Evolutionary conservation across 371 early-diverging fungal genomes (phyloP).

Genomic region (Mortierella sp.): DNA sequence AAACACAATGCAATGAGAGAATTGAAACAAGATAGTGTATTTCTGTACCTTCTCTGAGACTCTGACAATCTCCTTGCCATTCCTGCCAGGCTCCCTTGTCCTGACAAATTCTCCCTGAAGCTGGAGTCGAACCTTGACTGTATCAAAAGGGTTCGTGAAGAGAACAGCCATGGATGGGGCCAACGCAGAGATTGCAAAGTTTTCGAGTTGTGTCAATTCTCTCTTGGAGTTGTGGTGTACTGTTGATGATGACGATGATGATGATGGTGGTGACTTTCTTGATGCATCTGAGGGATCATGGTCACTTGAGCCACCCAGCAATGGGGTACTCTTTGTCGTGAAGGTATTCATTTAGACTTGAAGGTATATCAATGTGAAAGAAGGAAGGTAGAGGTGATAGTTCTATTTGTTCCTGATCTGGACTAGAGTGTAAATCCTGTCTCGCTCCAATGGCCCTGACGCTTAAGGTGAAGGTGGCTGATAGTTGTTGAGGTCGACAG

Average conservation of each 20-base stretch:
- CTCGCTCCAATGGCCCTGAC: no score
- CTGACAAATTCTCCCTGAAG: constrained; percentile 69
- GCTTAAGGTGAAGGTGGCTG: neutral
- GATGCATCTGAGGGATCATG: constrained; percentile 13
- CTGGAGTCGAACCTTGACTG: constrained; percentile 76
- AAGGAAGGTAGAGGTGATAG: neutral
- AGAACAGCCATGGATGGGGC: constrained; percentile 73
- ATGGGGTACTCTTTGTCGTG: constrained; percentile 55
- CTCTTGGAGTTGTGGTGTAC: constrained; percentile 19
- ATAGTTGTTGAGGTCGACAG: neutral
- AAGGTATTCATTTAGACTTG: constrained; percentile 45
- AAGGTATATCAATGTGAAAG: neutral
- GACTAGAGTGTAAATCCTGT: constrained; percentile 1
- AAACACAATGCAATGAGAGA: neutral
- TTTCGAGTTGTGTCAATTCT: constrained; percentile 58
- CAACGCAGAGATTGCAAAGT: constrained; percentile 65
- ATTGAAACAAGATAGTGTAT: neutral
- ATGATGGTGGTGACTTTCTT: constrained; percentile 5
- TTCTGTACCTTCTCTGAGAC: constrained; percentile 54
- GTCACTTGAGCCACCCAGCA: constrained; percentile 44
- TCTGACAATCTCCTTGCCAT: constrained; percentile 52
- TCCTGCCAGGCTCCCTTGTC: constrained; percentile 49
- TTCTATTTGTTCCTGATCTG: neutral
- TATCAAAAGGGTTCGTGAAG: constrained; percentile 79
- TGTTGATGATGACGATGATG: constrained; percentile 13